A percentile compares a stretch with the other conserved stretches of the same genome.
Evolutionary conservation across 2,329 filamentous ascomycete genomes (phyloP).

Genomic region (Colletotrichum eleusines): DNA sequence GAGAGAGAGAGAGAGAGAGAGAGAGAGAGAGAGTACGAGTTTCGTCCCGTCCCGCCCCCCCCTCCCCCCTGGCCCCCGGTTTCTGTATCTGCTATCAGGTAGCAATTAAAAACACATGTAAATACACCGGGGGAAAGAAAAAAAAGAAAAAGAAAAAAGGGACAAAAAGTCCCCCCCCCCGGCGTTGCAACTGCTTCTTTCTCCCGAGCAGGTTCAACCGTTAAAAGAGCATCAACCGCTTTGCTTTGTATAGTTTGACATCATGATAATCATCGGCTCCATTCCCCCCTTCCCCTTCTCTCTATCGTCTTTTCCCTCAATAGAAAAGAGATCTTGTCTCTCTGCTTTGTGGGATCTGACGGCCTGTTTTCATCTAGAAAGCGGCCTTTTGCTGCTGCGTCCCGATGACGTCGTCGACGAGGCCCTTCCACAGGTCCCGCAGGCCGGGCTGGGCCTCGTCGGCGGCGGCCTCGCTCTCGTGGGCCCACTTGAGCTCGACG

Average conservation of each 20-base stretch:
- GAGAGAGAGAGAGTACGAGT: too few relatives aligned
- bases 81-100: background rate
- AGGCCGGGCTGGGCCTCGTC: slow-evolving; percentile 55
- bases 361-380: slow-evolving; percentile 12
- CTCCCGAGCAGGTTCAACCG: background rate
- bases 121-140: background rate
- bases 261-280: slow-evolving; percentile 30
- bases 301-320: background rate
- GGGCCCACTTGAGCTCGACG: slow-evolving; percentile 66
- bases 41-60: background rate
- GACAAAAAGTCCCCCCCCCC: background rate
- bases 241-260: slow-evolving; percentile 35
- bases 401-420: slow-evolving; percentile 63
- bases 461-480: slow-evolving; percentile 51
- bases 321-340: too few relatives aligned
- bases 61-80: background rate
- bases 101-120: slow-evolving; percentile 31
- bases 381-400: slow-evolving; percentile 33
- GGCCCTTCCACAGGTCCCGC: slow-evolving; percentile 66
- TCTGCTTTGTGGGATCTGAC: too few relatives aligned
- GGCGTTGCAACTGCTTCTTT: slow-evolving; percentile 11
- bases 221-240: slow-evolving; percentile 26
- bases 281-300: background rate
- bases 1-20: too few relatives aligned
- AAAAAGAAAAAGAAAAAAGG: background rate